Base-by-base conservation (phyloP, 257 asterid species). In the Ilex asprella region DNA sequence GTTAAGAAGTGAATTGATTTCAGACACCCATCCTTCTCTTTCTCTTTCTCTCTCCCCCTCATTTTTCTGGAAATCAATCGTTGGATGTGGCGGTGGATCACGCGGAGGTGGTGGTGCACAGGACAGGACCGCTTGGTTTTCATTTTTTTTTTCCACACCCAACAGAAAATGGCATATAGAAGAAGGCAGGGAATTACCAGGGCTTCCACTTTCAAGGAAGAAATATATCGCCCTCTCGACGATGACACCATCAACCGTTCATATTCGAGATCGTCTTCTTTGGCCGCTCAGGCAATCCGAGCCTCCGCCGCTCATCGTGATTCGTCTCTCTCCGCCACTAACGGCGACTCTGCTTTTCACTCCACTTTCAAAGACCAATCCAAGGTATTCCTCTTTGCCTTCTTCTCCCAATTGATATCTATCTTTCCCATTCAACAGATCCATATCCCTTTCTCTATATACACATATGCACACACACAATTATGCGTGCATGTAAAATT, bases 251-350 rank as follows among this genome's bases (percentile, higher is more conserved):
- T 31, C 29, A 27, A 43, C n/a, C 50, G 64, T 7, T 60, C 74
- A 54, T 44, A 74, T 43, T 39, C 80, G 15, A 10, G 12, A 7
- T 31, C 76, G 15, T 67, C 79, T 1, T 64, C 75, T 12, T 82
- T 88, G 55, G 94, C 87, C 27, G 94, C 88, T 58, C 84, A 82
- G 80, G 91, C 95, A 16, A 79, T 82, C 35, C 72, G 79, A 67
- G 90, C 93, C 61, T 78, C 84, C 43, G 76, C 85, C 63, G 81
- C 80, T n/a, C 77, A 79, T 29, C 86, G 79, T 6, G 78, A 81
- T 59, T 76, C 88, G 60, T 78, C 80, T 49, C 77, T 65, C 49
- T 65, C 80, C 76, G 60, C 78, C 62, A 76, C 80, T 58, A 66
- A 70, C 63, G 70, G 15, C 62, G 16, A 49, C 27, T 56, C 74